Conservation (phyloP, 345 rosid genomes). For the Boechera stricta region DNA sequence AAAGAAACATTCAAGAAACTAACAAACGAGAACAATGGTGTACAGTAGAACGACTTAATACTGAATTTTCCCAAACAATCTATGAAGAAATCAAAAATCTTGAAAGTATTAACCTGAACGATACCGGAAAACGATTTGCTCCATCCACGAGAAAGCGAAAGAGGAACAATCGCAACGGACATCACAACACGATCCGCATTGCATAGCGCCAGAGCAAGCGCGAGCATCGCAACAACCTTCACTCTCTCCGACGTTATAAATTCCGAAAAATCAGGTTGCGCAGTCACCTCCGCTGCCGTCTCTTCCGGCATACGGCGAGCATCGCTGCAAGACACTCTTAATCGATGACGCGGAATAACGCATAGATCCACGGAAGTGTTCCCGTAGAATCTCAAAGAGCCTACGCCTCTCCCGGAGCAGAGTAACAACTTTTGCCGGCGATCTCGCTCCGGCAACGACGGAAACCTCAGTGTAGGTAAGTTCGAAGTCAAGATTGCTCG, state of each 20-base stretch:
- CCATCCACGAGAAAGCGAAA: slow-evolving; percentile 89
- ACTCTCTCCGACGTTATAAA: slow-evolving; percentile 95
- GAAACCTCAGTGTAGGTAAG: slow-evolving; percentile 19
- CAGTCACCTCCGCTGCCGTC: slow-evolving; percentile 28
- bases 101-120: slow-evolving; percentile 67
- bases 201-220: slow-evolving; percentile 81
- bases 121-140: slow-evolving; percentile 96
- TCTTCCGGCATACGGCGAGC: slow-evolving; percentile 51
- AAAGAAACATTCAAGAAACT: slow-evolving; percentile 33
- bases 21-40: background rate
- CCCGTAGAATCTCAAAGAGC: background rate
- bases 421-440: slow-evolving; percentile 30
- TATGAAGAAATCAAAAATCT: background rate
- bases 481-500: slow-evolving; percentile 27
- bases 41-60: background rate
- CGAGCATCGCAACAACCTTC: slow-evolving; percentile 92
- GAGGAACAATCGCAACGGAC: slow-evolving; percentile 94
- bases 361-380: slow-evolving; percentile 26
- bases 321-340: slow-evolving; percentile 57
- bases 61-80: background rate
- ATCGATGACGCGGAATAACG: slow-evolving; percentile 40
- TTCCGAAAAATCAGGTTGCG: slow-evolving; percentile 63
- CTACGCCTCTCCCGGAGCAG: background rate
- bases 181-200: slow-evolving; percentile 93
- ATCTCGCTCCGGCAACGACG: slow-evolving; percentile 25